Percentiles rank a stretch among this genome's conserved stretches.
Conservation (phyloP, 2,329 filamentous ascomycete genomes). For the Scytalidium sp. region DNA sequence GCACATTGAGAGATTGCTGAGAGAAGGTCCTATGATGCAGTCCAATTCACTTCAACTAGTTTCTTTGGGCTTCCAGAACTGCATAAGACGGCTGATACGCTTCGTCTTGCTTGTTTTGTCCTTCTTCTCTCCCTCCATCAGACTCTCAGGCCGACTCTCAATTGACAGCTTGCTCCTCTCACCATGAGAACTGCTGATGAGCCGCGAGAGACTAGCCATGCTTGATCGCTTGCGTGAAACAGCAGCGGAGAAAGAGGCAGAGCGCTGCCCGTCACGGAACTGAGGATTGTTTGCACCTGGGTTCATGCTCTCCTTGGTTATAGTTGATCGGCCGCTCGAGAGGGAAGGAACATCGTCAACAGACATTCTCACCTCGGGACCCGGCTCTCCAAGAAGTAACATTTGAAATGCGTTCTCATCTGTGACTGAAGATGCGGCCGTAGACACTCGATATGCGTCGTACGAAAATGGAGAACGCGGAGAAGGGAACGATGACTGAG, state of each 20-base stretch:
- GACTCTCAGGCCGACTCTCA: slow-evolving; percentile 48
- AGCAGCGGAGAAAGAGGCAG: slow-evolving; percentile 58
- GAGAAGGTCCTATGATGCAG: background rate
- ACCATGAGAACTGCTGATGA: slow-evolving; percentile 72
- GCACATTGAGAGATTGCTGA: background rate
- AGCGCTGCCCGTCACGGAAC: slow-evolving; percentile 54
- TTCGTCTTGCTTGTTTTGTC: slow-evolving; percentile 63
- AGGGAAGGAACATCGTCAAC: slow-evolving; percentile 71
- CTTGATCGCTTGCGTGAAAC: slow-evolving; percentile 72
- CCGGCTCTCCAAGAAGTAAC: slow-evolving; percentile 69
- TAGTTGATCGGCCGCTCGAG: slow-evolving; percentile 75
- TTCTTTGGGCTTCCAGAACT: slow-evolving; percentile 64
- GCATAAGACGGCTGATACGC: slow-evolving; percentile 70
- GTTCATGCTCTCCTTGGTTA: slow-evolving; percentile 62
- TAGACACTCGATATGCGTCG: slow-evolving; percentile 70
- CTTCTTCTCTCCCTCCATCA: slow-evolving; percentile 53
- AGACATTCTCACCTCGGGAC: slow-evolving; percentile 68
- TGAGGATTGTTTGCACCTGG: slow-evolving; percentile 36
- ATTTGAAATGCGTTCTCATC: slow-evolving; percentile 72
- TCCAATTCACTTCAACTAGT: slow-evolving; percentile 3
- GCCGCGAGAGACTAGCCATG: slow-evolving; percentile 71
- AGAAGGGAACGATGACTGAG: slow-evolving; percentile 53
- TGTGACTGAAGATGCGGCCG: slow-evolving; percentile 69
- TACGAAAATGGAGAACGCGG: slow-evolving; percentile 67
- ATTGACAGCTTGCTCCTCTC: slow-evolving; percentile 73